Conservation (phyloP, 2,329 filamentous ascomycete species). For the Ceratocystis colombiana region DNA sequence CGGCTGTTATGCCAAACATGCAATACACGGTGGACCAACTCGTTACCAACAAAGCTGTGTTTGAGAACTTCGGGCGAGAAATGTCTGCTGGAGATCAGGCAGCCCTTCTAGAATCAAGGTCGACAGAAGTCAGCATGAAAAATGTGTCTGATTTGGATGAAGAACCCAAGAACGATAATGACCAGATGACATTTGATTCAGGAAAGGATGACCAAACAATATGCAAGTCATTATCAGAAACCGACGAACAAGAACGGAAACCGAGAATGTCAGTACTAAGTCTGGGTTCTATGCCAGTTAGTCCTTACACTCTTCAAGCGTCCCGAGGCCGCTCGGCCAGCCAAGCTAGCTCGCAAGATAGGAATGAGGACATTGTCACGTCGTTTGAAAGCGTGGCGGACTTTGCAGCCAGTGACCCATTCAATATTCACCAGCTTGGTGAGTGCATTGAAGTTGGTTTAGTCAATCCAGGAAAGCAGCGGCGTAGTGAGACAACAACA, state of each 20-base stretch:
- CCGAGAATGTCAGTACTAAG: neutral
- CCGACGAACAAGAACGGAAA: neutral
- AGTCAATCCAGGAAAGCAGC: conserved; percentile 38
- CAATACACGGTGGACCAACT: conserved; percentile 70
- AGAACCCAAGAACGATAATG: neutral
- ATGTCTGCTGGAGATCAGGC: neutral
- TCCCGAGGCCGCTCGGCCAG: neutral
- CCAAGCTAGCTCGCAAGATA: neutral
- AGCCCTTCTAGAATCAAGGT: neutral
- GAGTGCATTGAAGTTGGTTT: conserved; percentile 17
- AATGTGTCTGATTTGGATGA: conserved; percentile 4
- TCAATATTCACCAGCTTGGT: conserved; percentile 31
- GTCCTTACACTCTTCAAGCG: conserved; percentile 12
- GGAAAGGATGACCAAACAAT: neutral
- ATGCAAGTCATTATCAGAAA: neutral
- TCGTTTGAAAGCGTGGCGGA: conserved; percentile 41
- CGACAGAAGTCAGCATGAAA: neutral
- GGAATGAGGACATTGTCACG: conserved; percentile 33
- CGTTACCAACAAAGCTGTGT: conserved; percentile 28
- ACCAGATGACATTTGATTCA: neutral
- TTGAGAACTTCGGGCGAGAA: conserved; percentile 27
- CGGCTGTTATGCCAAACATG: conserved; percentile 77
- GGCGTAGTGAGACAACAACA: conserved; percentile 53
- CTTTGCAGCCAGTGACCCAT: conserved; percentile 43
- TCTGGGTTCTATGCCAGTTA: conserved; percentile 18